Percentiles rank a stretch among this genome's conserved stretches.
Conservation (phyloP, 257 asterid genomes). For the Solanum lignicaule region DNA sequence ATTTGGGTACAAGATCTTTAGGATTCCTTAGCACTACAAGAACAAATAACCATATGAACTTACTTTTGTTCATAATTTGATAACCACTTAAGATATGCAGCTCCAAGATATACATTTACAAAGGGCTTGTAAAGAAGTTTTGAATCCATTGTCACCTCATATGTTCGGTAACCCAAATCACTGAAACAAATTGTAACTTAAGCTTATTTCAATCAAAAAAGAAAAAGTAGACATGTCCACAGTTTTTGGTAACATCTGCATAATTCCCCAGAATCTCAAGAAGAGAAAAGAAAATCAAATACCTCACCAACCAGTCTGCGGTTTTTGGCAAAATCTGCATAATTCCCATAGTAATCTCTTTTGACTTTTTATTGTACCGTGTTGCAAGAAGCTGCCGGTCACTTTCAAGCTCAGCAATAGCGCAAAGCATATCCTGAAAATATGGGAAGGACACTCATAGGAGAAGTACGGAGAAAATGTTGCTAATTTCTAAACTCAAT, state of each 20-base stretch:
- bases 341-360: conserved; percentile 55
- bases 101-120: conserved; percentile 71
- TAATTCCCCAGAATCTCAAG: background rate
- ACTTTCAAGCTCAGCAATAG: conserved; percentile 90
- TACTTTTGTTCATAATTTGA: conserved; percentile 62
- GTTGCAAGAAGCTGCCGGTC: conserved; percentile 66
- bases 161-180: conserved; percentile 53
- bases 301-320: conserved; percentile 80
- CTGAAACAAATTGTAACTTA: conserved; percentile 39
- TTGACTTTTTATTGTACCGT: conserved; percentile 49
- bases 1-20: background rate
- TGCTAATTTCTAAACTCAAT: background rate
- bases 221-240: background rate
- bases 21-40: background rate
- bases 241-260: background rate
- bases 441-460: conserved; percentile 1
- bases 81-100: conserved; percentile 87
- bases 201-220: background rate
- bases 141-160: conserved; percentile 34
- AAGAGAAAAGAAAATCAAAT: background rate
- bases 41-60: conserved; percentile 9
- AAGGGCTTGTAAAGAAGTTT: conserved; percentile 61
- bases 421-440: conserved; percentile 83
- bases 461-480: background rate
- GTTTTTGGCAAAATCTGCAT: conserved; percentile 73